Evolutionary conservation across 805 yeast genomes (phyloP).

Genomic region (Yarrowia keelungensis): DNA sequence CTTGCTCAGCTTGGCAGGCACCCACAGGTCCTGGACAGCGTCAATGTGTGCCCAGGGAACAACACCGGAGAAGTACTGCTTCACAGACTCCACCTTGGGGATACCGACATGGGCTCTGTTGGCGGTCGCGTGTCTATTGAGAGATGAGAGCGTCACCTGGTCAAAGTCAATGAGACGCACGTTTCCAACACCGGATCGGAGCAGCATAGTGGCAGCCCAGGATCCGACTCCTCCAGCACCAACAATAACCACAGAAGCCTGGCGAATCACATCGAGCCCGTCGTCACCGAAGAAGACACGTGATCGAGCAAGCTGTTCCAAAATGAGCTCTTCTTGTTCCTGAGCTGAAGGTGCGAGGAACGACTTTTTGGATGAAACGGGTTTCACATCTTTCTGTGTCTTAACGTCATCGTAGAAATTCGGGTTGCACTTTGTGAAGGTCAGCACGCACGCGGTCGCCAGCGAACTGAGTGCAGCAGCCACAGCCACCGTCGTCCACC

Average conservation of each 20-base stretch:
- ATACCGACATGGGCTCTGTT: conserved; percentile 90
- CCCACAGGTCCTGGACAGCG: conserved; percentile 77
- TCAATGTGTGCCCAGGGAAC: conserved; percentile 96
- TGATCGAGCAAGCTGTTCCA: conserved; percentile 93
- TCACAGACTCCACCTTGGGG: conserved; percentile 83
- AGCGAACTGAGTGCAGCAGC: conserved; percentile 25
- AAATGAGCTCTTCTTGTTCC: conserved; percentile 66
- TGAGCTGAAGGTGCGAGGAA: conserved; percentile 4
- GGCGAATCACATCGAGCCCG: conserved; percentile 76
- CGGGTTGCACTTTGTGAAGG: conserved; percentile 28
- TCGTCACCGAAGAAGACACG: conserved; percentile 89
- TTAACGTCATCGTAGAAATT: conserved; percentile 14
- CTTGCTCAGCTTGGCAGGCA: conserved; percentile 44
- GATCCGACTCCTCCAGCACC: conserved; percentile 99
- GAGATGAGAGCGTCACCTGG: conserved; percentile 89
- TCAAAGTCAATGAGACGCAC: conserved; percentile 90
- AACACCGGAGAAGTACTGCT: conserved; percentile 67
- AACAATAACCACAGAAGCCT: conserved; percentile 74
- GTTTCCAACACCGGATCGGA: conserved; percentile 85
- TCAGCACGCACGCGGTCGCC: conserved; percentile 24
- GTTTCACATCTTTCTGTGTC: neutral
- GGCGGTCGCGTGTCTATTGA: conserved; percentile 95
- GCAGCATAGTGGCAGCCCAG: conserved; percentile 90
- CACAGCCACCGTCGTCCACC: conserved; percentile 21
- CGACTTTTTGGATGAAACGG: neutral